Base-by-base conservation (phyloP, 2,329 filamentous ascomycete species). In the Fusarium devonianum region DNA sequence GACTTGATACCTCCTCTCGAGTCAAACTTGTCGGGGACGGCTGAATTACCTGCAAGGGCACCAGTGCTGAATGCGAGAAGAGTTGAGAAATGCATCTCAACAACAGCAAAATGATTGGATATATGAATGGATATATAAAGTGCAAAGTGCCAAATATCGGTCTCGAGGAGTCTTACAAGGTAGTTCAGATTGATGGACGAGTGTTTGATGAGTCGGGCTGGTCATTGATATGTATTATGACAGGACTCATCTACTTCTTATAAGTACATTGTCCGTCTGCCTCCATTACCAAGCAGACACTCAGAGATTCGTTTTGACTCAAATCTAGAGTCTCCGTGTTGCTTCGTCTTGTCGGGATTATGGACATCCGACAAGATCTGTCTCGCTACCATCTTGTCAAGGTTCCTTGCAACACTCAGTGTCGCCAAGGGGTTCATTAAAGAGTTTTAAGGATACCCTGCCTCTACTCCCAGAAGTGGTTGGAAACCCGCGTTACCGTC, bases 41-140 rank as follows among this genome's bases (percentile, higher is more conserved):
- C n/a, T n/a, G n/a, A n/a, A 7, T n/a, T 53, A 65, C 63, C 63
- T 40, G 58, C 63, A 14, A 60, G 21, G 8, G 53, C 47, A 32
- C 41, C 53, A 37, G 53, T 43, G 28, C 55, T 48, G 19, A 65
- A 38, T 26, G 46, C 34, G 19, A 66, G 32, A 12, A 66, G 21
- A 21, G 46, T 13, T 8, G 52, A 14, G 29, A 54, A 42, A 37
- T 65, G 55, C 63, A 65, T 65, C 23, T 34, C 12, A 19, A 34
- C 26, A 19, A 38, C 11, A 9, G 9, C 19, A 39, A 14, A 23
- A 12, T 23, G 16, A 28, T 19, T 7, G 14, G 40, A 25, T 18
- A 22, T 22, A 22, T 30, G 5, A 30, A 8, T 14, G n/a, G 13
- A 7, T 30, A 4, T 5, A 30, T 3, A 13, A 30, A 16, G 5